Base-by-base conservation (phyloP, 2,329 filamentous ascomycete genomes). In the Penicillium corylophilum region DNA sequence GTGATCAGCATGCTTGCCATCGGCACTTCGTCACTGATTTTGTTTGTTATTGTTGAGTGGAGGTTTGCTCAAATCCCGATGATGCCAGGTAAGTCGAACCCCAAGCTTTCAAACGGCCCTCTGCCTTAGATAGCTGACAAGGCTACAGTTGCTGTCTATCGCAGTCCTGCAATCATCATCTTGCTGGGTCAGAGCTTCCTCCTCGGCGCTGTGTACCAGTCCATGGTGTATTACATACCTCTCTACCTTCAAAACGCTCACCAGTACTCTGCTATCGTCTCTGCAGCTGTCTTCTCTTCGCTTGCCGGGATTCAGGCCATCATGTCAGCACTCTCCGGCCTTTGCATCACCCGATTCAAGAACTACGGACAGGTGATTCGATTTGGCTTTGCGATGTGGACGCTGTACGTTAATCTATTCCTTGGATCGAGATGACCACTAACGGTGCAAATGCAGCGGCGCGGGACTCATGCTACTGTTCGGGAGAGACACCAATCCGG, bases 311-410 rank as follows among this genome's bases (percentile, higher is more conserved):
- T 68, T 9, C 79, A 84, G 29, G 66, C 64, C 0, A 29, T 65
- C 9, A 49, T 58, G 0, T 68, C 64, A 4, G 62, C 66, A n/a
- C 36, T 56, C 5, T 78, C 78, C 0, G 82, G 82, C 0, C 76
- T 78, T 40, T 84, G 82, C 56, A 82, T 85, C 36, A 80, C 81
- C 2, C 71, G 77, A 2, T 66, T 57, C 10, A 79, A 80, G 52
- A 75, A 82, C 1, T 86, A 85, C 59, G 79, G 78, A 9, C 79
- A 81, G 53, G 74, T 84, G 1, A 79, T 85, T 36, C 81, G 79
- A 68, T 9, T 68, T 53, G 74, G 69, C 0, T 71, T 70, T 38
- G 58, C 55, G 15, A 48, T 75, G 7, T 79, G 74, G 74, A 79
- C 77, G 1, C 56, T 81, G 23, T 68, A 62, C 52, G 63, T 41